Percentiles rank a stretch among this genome's conserved stretches.
Conservation (phyloP, 2,329 filamentous ascomycete species). For the Ceratocystis ficicola region DNA sequence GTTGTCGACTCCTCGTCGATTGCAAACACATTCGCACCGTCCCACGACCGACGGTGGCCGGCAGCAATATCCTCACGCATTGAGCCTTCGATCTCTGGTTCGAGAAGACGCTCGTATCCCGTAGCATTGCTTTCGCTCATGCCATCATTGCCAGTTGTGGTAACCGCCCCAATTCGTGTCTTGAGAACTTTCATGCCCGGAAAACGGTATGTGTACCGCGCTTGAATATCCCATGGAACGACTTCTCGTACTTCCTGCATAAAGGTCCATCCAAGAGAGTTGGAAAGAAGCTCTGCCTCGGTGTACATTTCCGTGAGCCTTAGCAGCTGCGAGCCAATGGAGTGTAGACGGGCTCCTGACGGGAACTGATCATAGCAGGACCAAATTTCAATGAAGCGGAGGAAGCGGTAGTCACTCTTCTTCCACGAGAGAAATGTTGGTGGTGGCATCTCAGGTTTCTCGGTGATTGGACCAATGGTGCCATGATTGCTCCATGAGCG, state of each 20-base stretch:
- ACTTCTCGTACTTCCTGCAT: conserved; percentile 65
- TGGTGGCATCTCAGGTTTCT: not conserved
- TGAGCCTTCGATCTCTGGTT: conserved; percentile 33
- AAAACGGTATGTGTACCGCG: conserved; percentile 48
- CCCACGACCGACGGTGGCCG: conserved; percentile 47
- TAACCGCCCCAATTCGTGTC: conserved; percentile 21
- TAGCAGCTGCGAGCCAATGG: conserved; percentile 53
- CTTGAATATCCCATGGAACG: conserved; percentile 56
- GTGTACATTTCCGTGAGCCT: conserved; percentile 49
- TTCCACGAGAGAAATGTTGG: conserved; percentile 33
- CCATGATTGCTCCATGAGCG: conserved; percentile 42
- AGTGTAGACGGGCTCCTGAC: conserved; percentile 41
- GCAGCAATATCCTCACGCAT: conserved; percentile 35
- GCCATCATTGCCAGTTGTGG: conserved; percentile 9
- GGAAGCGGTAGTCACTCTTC: conserved; percentile 41
- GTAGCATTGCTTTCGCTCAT: conserved; percentile 23
- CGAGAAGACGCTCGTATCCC: conserved; percentile 48
- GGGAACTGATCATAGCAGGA: conserved; percentile 45
- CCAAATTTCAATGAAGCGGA: conserved; percentile 61
- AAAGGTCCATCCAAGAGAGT: conserved; percentile 47
- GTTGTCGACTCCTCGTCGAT: conserved; percentile 55
- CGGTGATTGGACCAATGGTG: conserved; percentile 30
- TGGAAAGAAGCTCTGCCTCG: conserved; percentile 36
- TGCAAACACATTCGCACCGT: conserved; percentile 51
- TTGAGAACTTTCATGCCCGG: conserved; percentile 31